Conservation (phyloP, 2,329 filamentous ascomycete species). For the Aureobasidium sp. region DNA sequence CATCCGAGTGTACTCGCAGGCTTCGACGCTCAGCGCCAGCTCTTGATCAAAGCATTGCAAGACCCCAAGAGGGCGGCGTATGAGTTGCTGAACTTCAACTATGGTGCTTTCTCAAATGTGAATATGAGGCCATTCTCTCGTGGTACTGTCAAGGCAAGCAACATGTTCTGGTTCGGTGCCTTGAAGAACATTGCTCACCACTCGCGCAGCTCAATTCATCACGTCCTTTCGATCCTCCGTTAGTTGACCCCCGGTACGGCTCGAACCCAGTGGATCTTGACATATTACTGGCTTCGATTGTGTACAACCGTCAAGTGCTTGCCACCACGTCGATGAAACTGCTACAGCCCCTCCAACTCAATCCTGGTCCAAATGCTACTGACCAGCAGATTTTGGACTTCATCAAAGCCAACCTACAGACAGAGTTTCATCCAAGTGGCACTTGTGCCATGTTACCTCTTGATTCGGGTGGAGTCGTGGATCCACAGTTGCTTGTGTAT, state of each 20-base stretch:
- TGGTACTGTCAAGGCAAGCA: constrained; percentile 29
- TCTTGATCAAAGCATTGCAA: constrained; percentile 20
- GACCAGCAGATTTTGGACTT: constrained; percentile 23
- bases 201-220: constrained; percentile 28
- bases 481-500: constrained; percentile 36
- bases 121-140: constrained; percentile 39
- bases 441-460: constrained; percentile 44
- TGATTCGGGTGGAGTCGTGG: constrained; percentile 43
- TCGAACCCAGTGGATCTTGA: constrained; percentile 36
- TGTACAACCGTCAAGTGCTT: constrained; percentile 24
- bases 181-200: not conserved
- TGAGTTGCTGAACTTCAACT: constrained; percentile 27
- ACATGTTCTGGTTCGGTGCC: not conserved
- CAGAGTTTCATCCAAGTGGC: constrained; percentile 43
- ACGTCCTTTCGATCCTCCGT: constrained; percentile 31
- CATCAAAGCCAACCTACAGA: constrained; percentile 27
- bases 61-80: constrained; percentile 21
- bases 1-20: constrained; percentile 21
- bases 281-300: constrained; percentile 22
- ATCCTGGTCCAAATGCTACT: constrained; percentile 23
- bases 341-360: constrained; percentile 19
- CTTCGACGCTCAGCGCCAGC: constrained; percentile 20
- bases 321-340: constrained; percentile 19
- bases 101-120: constrained; percentile 24
- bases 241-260: constrained; percentile 37